phyloP scores from a whole-genome alignment of 257 asterid species.

The Solanum habrochaites region DNA sequence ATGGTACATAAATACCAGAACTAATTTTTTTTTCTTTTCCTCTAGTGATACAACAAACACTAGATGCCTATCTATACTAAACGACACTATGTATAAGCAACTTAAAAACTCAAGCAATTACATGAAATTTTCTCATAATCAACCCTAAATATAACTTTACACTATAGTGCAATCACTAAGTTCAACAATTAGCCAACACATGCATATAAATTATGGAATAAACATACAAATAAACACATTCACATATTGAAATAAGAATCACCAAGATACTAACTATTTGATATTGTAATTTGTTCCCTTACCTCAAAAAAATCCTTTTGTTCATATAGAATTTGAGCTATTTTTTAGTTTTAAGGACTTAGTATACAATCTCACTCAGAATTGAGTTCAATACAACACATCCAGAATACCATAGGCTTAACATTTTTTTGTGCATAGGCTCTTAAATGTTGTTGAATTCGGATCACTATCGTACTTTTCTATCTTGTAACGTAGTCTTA shows the following conservation, averaged over 20 bases:
- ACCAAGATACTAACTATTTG: no score
- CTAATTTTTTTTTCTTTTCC: background rate
- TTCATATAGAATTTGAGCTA: no score
- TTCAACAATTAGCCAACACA: background rate
- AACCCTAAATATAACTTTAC: background rate
- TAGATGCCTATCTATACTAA: no score
- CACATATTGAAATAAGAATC: no score
- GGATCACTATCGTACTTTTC: background rate
- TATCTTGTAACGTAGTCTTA: no score
- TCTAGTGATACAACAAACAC: background rate
- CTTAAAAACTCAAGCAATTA: background rate
- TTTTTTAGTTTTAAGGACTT: background rate
- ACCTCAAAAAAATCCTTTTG: background rate
- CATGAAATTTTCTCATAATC: no score
- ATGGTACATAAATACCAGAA: no score
- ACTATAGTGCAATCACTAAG: background rate
- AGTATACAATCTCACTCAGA: background rate
- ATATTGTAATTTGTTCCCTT: background rate
- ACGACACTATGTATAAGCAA: background rate
- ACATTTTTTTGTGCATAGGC: background rate
- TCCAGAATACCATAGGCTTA: background rate
- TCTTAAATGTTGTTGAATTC: background rate
- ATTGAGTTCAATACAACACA: no score
- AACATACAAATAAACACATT: background rate
- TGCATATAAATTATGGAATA: background rate